A percentile compares a stretch with the other conserved stretches of the same genome.
Conservation (phyloP, 2,329 filamentous ascomycete genomes). For the Ophiostoma novo-ulmi region DNA sequence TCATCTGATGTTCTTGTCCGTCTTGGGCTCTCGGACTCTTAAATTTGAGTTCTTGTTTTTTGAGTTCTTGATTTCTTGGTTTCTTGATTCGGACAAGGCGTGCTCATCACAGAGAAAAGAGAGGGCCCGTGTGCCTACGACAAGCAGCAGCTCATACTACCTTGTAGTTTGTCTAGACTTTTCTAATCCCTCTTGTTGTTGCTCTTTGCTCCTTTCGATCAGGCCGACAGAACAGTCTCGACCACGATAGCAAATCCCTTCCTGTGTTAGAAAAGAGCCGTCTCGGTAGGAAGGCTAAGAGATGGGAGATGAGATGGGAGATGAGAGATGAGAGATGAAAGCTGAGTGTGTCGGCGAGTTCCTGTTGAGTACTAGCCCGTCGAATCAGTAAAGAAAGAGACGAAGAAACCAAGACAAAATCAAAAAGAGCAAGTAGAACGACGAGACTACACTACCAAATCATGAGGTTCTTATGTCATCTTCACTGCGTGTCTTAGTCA, state of each 20-base stretch:
- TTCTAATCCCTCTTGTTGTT: too few relatives aligned
- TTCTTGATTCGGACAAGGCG: neutral
- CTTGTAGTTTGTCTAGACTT: neutral
- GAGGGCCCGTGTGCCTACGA: neutral
- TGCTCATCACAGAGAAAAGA: neutral
- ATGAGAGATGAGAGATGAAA: neutral
- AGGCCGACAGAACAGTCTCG: neutral
- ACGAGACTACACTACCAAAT: neutral
- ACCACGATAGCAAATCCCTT: conserved; percentile 2
- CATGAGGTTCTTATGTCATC: neutral
- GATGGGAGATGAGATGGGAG: neutral
- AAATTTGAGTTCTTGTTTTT: neutral
- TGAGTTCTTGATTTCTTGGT: neutral
- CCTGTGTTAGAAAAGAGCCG: neutral
- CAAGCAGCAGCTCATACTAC: neutral
- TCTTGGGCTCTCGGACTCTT: neutral
- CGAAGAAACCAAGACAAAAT: too few relatives aligned
- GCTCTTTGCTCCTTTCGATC: neutral
- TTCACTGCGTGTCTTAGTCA: neutral
- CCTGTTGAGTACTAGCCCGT: neutral
- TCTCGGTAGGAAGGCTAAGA: conserved; percentile 2
- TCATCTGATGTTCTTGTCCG: neutral
- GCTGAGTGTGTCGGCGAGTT: neutral
- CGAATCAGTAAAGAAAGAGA: too few relatives aligned
- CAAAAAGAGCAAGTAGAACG: neutral